Evolutionary conservation across 2,329 filamentous ascomycete genomes (phyloP).

Genomic region (Phialocephala subalpina): DNA sequence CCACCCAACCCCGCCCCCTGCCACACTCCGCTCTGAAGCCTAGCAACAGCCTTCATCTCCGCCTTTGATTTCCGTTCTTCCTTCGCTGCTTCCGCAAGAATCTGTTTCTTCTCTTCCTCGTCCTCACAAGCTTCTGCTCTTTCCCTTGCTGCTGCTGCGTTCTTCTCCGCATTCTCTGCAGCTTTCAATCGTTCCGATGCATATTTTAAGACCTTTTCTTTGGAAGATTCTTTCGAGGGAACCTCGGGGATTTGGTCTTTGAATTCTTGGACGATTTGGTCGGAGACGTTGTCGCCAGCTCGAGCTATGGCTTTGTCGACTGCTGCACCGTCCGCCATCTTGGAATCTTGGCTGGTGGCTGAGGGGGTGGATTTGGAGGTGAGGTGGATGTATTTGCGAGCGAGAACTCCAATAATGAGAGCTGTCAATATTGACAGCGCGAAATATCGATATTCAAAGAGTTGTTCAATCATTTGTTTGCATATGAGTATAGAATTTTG

Average conservation of each 20-base stretch:
- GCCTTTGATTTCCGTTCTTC: slow-evolving; percentile 49
- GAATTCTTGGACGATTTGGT: background rate
- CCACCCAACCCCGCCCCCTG: slow-evolving; percentile 35
- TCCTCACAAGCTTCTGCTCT: slow-evolving; percentile 12
- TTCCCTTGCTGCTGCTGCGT: background rate
- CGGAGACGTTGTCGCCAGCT: background rate
- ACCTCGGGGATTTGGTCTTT: slow-evolving; percentile 1
- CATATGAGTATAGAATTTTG: background rate
- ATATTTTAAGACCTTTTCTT: background rate
- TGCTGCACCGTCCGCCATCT: slow-evolving; percentile 1
- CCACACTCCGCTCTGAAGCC: slow-evolving; percentile 39
- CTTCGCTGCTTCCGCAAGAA: slow-evolving; percentile 31
- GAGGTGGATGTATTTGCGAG: too few relatives aligned
- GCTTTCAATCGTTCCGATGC: background rate
- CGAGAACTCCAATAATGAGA: background rate
- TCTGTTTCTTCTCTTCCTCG: slow-evolving; percentile 28
- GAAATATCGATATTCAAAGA: background rate
- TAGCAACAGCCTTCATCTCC: slow-evolving; percentile 72
- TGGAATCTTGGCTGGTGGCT: background rate
- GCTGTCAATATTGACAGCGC: background rate
- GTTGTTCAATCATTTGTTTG: background rate
- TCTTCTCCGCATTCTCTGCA: slow-evolving; percentile 3
- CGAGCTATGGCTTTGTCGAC: background rate
- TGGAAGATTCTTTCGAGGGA: background rate
- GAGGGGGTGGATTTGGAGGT: background rate